Conservation (phyloP, 768 basidiomycete species). For the Tulasnella sp. region DNA sequence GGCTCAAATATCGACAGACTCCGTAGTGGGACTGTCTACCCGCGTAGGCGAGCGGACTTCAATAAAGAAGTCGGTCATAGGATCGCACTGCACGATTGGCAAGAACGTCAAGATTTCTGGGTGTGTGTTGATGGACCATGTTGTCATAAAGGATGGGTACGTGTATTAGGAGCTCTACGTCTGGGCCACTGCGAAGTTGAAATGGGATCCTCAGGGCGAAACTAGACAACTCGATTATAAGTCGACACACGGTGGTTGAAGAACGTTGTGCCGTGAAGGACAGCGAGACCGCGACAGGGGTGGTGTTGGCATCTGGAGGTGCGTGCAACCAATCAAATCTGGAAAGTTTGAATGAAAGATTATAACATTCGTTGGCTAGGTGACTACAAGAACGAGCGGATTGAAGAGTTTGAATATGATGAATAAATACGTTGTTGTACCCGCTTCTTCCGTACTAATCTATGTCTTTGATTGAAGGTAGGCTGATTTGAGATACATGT, state of each 20-base stretch:
- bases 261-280: constrained; percentile 28
- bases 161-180: constrained; percentile 20
- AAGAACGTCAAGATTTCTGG: constrained; percentile 72
- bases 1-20: constrained; percentile 73
- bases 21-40: constrained; percentile 70
- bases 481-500: too few species aligned
- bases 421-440: background rate
- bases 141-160: constrained; percentile 77
- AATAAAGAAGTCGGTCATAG: constrained; percentile 70
- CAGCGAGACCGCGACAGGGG: constrained; percentile 29
- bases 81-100: constrained; percentile 73
- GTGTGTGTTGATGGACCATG: constrained; percentile 80
- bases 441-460: too few species aligned
- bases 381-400: constrained; percentile 5
- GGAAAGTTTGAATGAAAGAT: background rate
- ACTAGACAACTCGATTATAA: constrained; percentile 28
- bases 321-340: background rate
- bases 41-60: constrained; percentile 65
- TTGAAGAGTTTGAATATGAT: constrained; percentile 12
- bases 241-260: constrained; percentile 26
- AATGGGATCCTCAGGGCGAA: constrained; percentile 21
- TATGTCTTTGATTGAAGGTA: too few species aligned
- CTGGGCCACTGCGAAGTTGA: background rate
- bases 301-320: constrained; percentile 18
- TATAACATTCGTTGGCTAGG: background rate